Evolutionary conservation across 495 filamentous ascomycete genomes (phyloP), one percentile per base, ranked within the genome.

Genomic region (Aspergillus asperescens): DNA sequence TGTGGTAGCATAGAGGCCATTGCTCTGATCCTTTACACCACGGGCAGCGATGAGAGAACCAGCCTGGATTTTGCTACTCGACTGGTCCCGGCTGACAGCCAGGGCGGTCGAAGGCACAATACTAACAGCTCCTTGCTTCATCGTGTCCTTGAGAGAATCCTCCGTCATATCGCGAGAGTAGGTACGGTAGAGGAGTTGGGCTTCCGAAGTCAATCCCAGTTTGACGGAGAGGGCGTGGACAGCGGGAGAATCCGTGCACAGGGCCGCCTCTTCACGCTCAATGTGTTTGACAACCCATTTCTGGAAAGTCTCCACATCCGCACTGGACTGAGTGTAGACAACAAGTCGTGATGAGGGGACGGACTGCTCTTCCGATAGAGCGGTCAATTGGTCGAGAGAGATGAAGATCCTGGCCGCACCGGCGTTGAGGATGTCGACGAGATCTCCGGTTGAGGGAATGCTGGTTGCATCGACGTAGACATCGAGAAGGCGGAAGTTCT

Each of bases 381-480:
- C 54, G 38, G 74, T 67, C 57, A 85, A 72, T 70, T 88, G 84
- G 39, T 85, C 77, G 41, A 83, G 75, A 46, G 79, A 75, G 42
- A 95, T 84, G 66, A 97, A 91, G 39, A 95, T 84, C 67, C 85
- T 93, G 34, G 82, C 78, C n/a, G 89, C 89, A 46, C 94, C 93
- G 56, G 83, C 80, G 63, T 98, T 86, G 46, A 98, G 79, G 24
- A 97, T 77, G 46, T 87, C 78, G 44, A 90, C 70, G 16, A 96
- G 71, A 55, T 95, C 88, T 32, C 86, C 82, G 39, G 72, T 65
- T 22, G 80, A 81, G 51, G 77, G 58, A 47, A 97, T 79, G 22
- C 74, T 69, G 18, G 87, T 86, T 49, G 82, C 90, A 57, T 96
- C 86, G 56, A 94, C 81, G 62, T 82, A 90, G 50, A 84, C 77